Conservation (phyloP, 2,329 filamentous ascomycete genomes). For the Sporothrix curviconia region DNA sequence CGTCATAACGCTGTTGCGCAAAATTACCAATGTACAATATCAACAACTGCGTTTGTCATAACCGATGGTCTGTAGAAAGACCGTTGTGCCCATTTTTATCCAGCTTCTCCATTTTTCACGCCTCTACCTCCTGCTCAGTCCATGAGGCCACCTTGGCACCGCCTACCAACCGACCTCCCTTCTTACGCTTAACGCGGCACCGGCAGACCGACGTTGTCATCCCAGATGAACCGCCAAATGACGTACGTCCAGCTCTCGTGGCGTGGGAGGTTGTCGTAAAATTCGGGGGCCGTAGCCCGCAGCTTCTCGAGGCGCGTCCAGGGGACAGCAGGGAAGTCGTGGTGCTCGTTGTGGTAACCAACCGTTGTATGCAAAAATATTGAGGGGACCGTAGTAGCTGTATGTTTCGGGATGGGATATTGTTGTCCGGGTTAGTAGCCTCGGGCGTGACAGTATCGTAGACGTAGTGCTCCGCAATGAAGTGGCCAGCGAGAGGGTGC, state of each 20-base stretch:
- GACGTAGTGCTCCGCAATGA: constrained; percentile 96
- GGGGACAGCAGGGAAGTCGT: constrained; percentile 94
- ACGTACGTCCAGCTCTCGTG: constrained; percentile 90
- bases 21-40: neutral
- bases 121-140: constrained; percentile 65
- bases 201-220: constrained; percentile 82
- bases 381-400: constrained; percentile 91
- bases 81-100: neutral
- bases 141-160: constrained; percentile 46
- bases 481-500: constrained; percentile 92
- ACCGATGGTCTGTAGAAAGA: neutral
- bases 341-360: constrained; percentile 95
- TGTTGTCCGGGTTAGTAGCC: constrained; percentile 51
- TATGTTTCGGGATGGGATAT: constrained; percentile 81
- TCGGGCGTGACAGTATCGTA: constrained; percentile 57
- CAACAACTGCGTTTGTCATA: neutral
- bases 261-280: constrained; percentile 79
- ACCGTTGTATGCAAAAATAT: constrained; percentile 95
- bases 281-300: constrained; percentile 76
- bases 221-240: constrained; percentile 92
- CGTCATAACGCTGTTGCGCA: neutral
- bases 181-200: constrained; percentile 86
- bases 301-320: constrained; percentile 82
- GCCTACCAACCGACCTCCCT: constrained; percentile 61
- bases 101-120: constrained; percentile 23